Conservation (phyloP, 805 yeast species). For the Zygoascus ofunaensis region DNA sequence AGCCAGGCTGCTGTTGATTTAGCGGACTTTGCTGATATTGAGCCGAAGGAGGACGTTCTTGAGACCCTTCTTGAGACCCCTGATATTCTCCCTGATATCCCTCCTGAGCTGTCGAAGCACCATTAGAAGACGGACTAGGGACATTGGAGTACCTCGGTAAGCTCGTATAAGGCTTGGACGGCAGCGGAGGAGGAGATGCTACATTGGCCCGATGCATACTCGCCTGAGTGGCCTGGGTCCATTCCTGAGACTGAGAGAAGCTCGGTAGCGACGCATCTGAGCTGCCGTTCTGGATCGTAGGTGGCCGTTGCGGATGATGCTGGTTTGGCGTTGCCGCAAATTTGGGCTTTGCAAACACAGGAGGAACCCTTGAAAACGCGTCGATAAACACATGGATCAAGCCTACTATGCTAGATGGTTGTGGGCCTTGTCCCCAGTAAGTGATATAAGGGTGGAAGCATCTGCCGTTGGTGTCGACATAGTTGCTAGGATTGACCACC, state of each 20-base stretch:
- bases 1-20: neutral
- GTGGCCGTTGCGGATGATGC: slow-evolving; percentile 3
- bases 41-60: neutral
- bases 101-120: too few relatives aligned
- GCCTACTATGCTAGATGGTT: slow-evolving; percentile 25
- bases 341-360: slow-evolving; percentile 34
- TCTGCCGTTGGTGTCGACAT: slow-evolving; percentile 61
- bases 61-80: neutral
- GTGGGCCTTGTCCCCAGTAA: slow-evolving; percentile 40
- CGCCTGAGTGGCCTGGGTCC: neutral
- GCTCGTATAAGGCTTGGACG: slow-evolving; percentile 1
- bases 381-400: slow-evolving; percentile 28
- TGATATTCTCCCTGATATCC: neutral
- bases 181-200: neutral
- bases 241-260: neutral
- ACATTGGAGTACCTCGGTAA: slow-evolving; percentile 1
- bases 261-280: slow-evolving; percentile 1
- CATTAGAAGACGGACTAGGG: neutral
- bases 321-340: slow-evolving; percentile 8
- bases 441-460: slow-evolving; percentile 61
- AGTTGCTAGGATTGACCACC: slow-evolving; percentile 49
- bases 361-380: slow-evolving; percentile 36
- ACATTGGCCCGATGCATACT: too few relatives aligned
- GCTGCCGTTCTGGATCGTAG: neutral
- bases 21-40: slow-evolving; percentile 1